phyloP scores from a whole-genome alignment of 192 early-diverging fungal species.

The Backusella macrospora region DNA sequence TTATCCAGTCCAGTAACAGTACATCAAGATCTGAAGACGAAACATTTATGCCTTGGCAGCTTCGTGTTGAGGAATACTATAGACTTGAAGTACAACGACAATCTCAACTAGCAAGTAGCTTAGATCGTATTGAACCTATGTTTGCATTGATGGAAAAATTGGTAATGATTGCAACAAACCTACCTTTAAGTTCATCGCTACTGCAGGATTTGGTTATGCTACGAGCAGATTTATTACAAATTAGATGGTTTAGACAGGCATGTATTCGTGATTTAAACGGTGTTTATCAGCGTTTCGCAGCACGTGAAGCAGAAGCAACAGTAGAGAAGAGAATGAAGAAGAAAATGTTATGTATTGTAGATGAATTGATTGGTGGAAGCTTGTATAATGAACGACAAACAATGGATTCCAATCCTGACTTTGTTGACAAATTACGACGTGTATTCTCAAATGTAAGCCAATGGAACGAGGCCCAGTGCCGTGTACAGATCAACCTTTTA shows the following conservation, averaged over 20 bases:
- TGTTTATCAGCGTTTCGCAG: conserved; percentile 38
- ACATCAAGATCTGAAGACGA: conserved; percentile 12
- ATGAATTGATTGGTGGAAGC: conserved; percentile 43
- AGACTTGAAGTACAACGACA: conserved; percentile 25
- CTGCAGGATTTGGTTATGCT: conserved; percentile 38
- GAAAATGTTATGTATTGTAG: conserved; percentile 45
- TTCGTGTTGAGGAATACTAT: conserved; percentile 32
- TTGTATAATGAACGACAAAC: not conserved
- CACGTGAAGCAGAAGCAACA: conserved; percentile 22
- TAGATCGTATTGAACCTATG: conserved; percentile 34
- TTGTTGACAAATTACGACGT: conserved; percentile 47
- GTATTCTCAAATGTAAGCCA: conserved; percentile 50
- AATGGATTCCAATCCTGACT: conserved; percentile 35
- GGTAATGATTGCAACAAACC: conserved; percentile 27
- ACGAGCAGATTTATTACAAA: conserved; percentile 30
- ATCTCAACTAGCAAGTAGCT: conserved; percentile 26
- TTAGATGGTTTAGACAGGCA: conserved; percentile 38
- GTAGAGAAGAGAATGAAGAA: conserved; percentile 33
- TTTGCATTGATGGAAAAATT: conserved; percentile 34
- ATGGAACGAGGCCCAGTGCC: conserved; percentile 57
- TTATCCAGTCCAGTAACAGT: conserved; percentile 29
- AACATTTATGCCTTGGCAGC: conserved; percentile 21
- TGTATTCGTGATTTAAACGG: conserved; percentile 39
- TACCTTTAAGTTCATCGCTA: conserved; percentile 34
- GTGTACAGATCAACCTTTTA: conserved; percentile 53